Evolutionary conservation across 495 filamentous ascomycete species (phyloP), one percentile per base, ranked within the genome.

Genomic region (Hyphodiscus hymeniophilus): DNA sequence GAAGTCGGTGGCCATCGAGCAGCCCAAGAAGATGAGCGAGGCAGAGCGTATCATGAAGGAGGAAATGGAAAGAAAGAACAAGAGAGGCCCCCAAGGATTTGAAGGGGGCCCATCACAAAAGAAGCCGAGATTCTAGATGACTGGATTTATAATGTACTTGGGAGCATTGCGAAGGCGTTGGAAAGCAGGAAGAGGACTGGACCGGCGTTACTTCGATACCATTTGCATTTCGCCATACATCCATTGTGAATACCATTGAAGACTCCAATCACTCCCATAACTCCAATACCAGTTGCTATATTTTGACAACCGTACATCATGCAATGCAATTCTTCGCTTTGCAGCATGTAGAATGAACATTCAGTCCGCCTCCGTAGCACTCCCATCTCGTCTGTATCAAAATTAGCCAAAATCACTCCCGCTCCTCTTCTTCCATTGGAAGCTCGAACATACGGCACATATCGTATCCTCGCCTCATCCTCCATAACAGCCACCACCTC

Each of bases 1-100:
- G 67, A 85, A 85, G 60, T 66, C 72, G 3, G 42, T 54, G 0
- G 62, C 69, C 23, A 68, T 74, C 12, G 71, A 80, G 42, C 73
- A 70, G 35, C 75, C 77, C 2, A 86, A 85, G 51, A 87, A 85
- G 69, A 88, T 92, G 75, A 86, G 82, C 51, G 85, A 92, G 62
- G 84, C 84, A n/a, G 88, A 94, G 52, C 72, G 88, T 47, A 92
- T 92, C 49, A 94, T 94, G 88, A 85, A 82, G 62, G 82, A 86
- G 51, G 88, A 91, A 55, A 73, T 85, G 59, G 82, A 91, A 56
- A 70, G 75, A 30, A 91, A 90, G 61, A 72, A 81, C 36, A 56
- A 61, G 12, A 69, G 77, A 20, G 78, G 72, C 31, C 42, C 44
- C 4, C 58, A 58, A 21, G 65, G 64, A 7, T 62, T 57, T 50